Evolutionary conservation across 495 filamentous ascomycete species (phyloP).

Genomic region (Penicillium cinerascens): DNA sequence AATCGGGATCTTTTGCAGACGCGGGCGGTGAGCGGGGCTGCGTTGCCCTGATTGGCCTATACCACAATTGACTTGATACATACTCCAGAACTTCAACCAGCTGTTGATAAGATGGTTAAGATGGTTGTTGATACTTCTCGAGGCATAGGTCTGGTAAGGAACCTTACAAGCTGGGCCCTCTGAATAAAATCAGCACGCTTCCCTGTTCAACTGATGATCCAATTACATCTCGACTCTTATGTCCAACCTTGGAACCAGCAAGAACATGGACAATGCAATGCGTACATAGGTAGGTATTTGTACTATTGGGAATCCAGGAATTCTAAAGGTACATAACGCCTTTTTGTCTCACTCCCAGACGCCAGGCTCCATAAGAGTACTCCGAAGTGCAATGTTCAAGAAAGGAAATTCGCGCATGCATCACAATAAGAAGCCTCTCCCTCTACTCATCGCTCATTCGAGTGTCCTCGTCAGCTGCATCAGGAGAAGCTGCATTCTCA

Average conservation of each 20-base stretch:
- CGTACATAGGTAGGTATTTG: no score
- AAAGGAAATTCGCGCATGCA: conserved; percentile 4
- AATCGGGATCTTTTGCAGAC: conserved; percentile 10
- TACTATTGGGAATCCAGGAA: background rate
- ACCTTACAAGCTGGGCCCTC: background rate
- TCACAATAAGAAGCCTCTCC: background rate
- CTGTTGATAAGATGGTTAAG: background rate
- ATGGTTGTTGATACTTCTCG: background rate
- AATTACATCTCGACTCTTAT: background rate
- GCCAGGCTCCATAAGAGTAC: conserved; percentile 14
- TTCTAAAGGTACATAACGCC: conserved; percentile 5
- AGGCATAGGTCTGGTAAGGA: background rate
- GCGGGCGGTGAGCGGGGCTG: conserved; percentile 11
- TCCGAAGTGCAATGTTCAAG: conserved; percentile 14
- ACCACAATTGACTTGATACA: background rate
- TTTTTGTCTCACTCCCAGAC: conserved; percentile 11
- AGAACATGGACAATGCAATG: background rate
- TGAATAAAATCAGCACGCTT: no score
- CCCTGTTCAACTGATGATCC: no score
- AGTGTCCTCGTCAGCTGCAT: conserved; percentile 17
- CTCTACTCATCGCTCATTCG: conserved; percentile 24
- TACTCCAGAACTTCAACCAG: no score
- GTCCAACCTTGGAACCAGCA: background rate
- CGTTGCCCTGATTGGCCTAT: background rate
- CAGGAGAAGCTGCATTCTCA: conserved; percentile 14